Base-by-base conservation (phyloP, 2,329 filamentous ascomycete species). In the Cercospora janseana region DNA sequence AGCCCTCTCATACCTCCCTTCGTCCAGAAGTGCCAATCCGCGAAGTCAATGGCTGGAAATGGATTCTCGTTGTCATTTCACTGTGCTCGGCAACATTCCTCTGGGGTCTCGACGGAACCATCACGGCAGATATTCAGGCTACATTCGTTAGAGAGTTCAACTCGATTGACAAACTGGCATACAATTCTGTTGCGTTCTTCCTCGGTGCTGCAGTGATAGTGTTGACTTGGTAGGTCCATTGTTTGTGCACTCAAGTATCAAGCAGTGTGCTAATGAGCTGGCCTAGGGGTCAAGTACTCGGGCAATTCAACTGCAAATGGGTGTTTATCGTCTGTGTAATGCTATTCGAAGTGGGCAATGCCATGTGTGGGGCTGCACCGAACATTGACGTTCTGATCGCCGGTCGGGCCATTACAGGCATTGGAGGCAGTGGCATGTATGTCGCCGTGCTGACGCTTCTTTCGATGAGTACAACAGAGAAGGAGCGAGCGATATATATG, bases 351-450 rank as follows among this genome's bases (percentile, higher is more conserved):
- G 54, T 58, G 20, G 66, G 61, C 6, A 60, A 55, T 47, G 61
- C 58, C 8, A 44, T 70, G 4, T 68, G 66, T 37, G 67, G 67
- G 23, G 65, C 57, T 8, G 67, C 67, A 12, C 67, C 64, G 2
- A 60, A 54, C 13, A 63, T 64, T 50, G 49, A 60, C 23, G 57
- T 63, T 4, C 26, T 65, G 10, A 67, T 70, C 31, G 52, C 66
- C 23, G 67, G 67, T 15, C 57, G 67, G 24, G 65, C 65, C 13
- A 49, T 66, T n/a, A 62, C 63, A 23, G 67, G 67, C 3, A 56
- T 62, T 6, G 67, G 82, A 9, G 83, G 83, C 21, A 44, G 34
- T 18, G 51, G 51, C 16, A 46, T 54, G 21, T 41, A 45, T 16
- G 18, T 47, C n/a, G 51, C 47, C 5, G 32, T 43, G 28, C 37